Base-by-base conservation (phyloP, 371 early-diverging fungal genomes). In the Aphelidium insulamus region DNA sequence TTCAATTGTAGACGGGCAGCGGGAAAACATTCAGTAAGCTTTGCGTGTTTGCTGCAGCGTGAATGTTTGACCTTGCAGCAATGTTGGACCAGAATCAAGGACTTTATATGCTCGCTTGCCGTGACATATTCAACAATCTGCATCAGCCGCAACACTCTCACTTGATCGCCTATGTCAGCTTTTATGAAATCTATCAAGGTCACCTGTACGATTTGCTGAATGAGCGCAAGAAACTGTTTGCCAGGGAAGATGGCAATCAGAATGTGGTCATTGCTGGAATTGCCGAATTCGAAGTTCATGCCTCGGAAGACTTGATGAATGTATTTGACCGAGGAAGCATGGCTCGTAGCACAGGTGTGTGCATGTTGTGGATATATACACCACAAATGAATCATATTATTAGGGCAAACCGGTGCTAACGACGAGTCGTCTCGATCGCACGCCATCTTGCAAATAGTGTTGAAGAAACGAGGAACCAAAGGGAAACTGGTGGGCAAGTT, bases 131-230 rank as follows among this genome's bases (percentile, higher is more conserved):
- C 33, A 33, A 40, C 4, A 26, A 53, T 10, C 38, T 72, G n/a
- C 32, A 46, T 20, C 48, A 41, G 8, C 43, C 49, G 3, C 40
- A 72, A 23, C 61, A 80, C 52, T 32, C 49, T 1, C 72, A 85
- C 40, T 46, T 86, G n/a, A 42, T 63, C 8, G 83, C 80, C 3
- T 74, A 58, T 30, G 80, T 88, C 28, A 73, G 77, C 20, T 97
- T 92, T 42, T 92, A 83, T 43, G 97, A 97, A 49, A 90, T 97
- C 32, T 97, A 97, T 48, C 86, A 90, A 54, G 80, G 81, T 8
- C 80, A 87, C 25, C 55, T 97, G n/a, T 86, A 77, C 41, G 97
- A 97, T 46, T 48, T 97, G 28, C 59, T 97, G 23, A 84, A 86
- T 44, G 55, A 63, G 12, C 62, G 91, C 34, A 77, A 79, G 46